Percentiles rank a stretch among this genome's conserved stretches.
Evolutionary conservation across 164 flowering plant genomes (phyloP).

Genomic region (Echeveria elegans): DNA sequence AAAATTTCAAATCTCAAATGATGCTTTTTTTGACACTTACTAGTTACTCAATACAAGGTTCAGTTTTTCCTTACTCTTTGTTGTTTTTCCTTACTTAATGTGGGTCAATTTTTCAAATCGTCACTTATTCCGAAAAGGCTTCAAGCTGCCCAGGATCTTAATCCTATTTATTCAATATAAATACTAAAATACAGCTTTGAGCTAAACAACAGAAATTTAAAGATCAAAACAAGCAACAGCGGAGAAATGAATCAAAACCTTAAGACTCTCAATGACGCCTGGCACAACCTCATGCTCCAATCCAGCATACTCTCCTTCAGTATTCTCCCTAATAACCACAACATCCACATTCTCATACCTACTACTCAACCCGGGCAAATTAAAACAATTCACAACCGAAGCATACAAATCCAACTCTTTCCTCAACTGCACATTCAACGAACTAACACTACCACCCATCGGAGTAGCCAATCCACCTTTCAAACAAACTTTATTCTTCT

Average conservation of each 20-base stretch:
- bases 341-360: not conserved
- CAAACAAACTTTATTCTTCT: slow-evolving; percentile 1
- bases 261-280: not conserved
- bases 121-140: too few relatives aligned
- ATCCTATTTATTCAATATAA: too few relatives aligned
- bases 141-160: too few relatives aligned
- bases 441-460: not conserved
- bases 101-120: too few relatives aligned
- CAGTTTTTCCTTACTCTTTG: too few relatives aligned
- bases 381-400: not conserved
- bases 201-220: too few relatives aligned
- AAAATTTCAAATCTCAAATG: too few relatives aligned
- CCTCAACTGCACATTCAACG: not conserved
- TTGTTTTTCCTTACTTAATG: too few relatives aligned
- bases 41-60: too few relatives aligned
- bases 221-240: not conserved
- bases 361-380: not conserved
- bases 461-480: slow-evolving; percentile 1
- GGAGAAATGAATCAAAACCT: not conserved
- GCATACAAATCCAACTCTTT: not conserved
- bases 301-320: not conserved
- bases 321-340: not conserved
- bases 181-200: too few relatives aligned
- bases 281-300: not conserved
- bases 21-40: too few relatives aligned